Conservation (phyloP, 2,329 filamentous ascomycete species). For the Fusarium neocosmosporiellum region DNA sequence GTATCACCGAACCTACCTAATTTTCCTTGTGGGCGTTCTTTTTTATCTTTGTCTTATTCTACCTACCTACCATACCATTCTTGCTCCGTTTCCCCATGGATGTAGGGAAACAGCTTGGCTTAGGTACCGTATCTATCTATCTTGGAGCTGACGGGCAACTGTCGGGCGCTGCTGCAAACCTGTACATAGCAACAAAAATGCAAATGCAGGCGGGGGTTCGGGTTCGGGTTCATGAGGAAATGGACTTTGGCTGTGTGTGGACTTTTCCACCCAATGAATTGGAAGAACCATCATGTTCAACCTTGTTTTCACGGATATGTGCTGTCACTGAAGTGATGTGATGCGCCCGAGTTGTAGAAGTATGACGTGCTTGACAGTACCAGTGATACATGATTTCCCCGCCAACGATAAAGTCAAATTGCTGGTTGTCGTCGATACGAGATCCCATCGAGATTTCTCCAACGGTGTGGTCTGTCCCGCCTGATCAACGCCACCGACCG, state of each 20-base stretch:
- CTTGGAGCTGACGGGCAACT: conserved; percentile 38
- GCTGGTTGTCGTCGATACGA: conserved; percentile 5
- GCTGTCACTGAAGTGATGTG: background rate
- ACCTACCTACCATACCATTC: conserved; percentile 1
- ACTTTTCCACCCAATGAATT: conserved; percentile 25
- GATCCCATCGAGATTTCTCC: conserved; percentile 16
- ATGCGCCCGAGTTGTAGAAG: background rate
- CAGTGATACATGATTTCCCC: background rate
- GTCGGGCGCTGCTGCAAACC: conserved; percentile 25
- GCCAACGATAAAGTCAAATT: conserved; percentile 5
- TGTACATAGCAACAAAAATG: conserved; percentile 34
- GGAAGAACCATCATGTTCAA: conserved; percentile 26
- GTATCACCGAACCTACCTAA: conserved; percentile 39
- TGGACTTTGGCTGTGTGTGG: background rate
- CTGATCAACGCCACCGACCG: background rate
- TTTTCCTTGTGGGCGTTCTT: conserved; percentile 30
- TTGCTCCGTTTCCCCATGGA: conserved; percentile 12
- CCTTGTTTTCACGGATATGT: background rate
- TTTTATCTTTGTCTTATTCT: conserved; percentile 16
- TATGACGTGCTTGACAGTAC: conserved; percentile 22
- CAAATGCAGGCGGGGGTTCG: conserved; percentile 23
- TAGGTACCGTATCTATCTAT: conserved; percentile 28
- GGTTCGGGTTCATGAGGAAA: conserved; percentile 3
- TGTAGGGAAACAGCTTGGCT: conserved; percentile 6
- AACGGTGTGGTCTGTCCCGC: background rate